Base-by-base conservation (phyloP, 495 filamentous ascomycete genomes). In the Hyaloscypha finlandica region DNA sequence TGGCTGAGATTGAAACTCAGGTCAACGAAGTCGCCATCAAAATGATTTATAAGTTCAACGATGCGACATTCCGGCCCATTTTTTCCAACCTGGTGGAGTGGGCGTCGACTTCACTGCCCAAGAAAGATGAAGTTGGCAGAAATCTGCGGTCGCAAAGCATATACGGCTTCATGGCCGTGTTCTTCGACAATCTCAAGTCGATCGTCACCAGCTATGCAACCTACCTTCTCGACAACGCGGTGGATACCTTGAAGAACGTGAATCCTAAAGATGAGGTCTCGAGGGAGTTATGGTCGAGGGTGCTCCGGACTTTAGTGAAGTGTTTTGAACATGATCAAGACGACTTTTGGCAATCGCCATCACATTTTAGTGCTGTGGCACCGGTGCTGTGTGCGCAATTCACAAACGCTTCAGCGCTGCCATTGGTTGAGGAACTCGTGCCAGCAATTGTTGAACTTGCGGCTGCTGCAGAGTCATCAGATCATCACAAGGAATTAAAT, bases 21-120 rank as follows among this genome's bases (percentile, higher is more conserved):
- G 70, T 92, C 62, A 87, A 91, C 69, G 81, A 88, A 12, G 81
- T 88, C 3, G 88, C 87, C 0, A 86, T 98, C 48, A 90, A 92
- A 75, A 94, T 97, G 88, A 90, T 95, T 59, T 91, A 96, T 79
- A 97, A 97, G 83, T 84, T 98, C 25, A 98, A 97, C 77, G 96
- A 99, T 76, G 86, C 89, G n/a, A 86, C 90, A 20, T 99, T 98
- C 85, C 86, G 94, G n/a, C 95, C 95, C 0, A 87, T 98, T 60
- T 98, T 98, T 76, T 82, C 86, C 19, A 86, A 87, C 63, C 77
- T 97, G 6, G 81, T 94, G 29, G 93, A 97, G 37, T 97, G 93
- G 92, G 86, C 90, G 0, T 57, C 67, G 73, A 77, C 65, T 65
- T 79, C 65, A 64, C 77, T 83, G n/a, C 77, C 88, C 29, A 90